phyloP scores from a whole-genome alignment of 2,329 filamentous ascomycete genomes.

The Microsporum audouinii region DNA sequence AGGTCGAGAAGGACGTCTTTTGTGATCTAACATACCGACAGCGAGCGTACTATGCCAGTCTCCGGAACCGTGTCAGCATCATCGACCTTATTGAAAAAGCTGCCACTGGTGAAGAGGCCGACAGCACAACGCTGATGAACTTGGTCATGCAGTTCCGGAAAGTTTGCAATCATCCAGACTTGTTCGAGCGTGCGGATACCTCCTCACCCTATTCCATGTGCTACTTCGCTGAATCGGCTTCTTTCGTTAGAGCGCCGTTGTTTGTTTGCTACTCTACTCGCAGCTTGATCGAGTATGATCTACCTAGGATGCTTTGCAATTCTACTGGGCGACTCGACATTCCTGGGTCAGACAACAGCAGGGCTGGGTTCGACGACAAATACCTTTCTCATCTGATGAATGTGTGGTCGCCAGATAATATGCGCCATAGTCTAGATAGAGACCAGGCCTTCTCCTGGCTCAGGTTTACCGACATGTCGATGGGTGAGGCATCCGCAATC shows the following conservation, averaged over 20 bases:
- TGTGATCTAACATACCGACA: conserved; percentile 95
- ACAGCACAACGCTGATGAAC: conserved; percentile 96
- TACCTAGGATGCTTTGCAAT: conserved; percentile 75
- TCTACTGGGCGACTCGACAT: conserved; percentile 65
- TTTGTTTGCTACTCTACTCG: conserved; percentile 77
- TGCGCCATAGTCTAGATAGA: conserved; percentile 48
- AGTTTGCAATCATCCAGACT: conserved; percentile 94
- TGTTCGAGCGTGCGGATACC: conserved; percentile 91
- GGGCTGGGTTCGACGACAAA: conserved; percentile 68
- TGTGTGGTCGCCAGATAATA: conserved; percentile 73
- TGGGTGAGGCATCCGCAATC: conserved; percentile 57
- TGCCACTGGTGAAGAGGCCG: conserved; percentile 83
- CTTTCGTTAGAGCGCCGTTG: conserved; percentile 79
- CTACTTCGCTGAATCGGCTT: conserved; percentile 90
- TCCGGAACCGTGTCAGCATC: conserved; percentile 95
- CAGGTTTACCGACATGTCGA: conserved; percentile 68
- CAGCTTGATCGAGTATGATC: conserved; percentile 69
- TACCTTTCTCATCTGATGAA: conserved; percentile 76
- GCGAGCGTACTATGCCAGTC: conserved; percentile 79
- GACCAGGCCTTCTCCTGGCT: conserved; percentile 74
- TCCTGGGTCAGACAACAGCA: conserved; percentile 59
- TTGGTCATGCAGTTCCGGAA: conserved; percentile 99
- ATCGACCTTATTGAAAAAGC: conserved; percentile 98
- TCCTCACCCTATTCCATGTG: conserved; percentile 71
- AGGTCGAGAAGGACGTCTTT: conserved; percentile 93